Conservation (phyloP, 768 basidiomycete genomes). For the Hygrophorus pudorinus region DNA sequence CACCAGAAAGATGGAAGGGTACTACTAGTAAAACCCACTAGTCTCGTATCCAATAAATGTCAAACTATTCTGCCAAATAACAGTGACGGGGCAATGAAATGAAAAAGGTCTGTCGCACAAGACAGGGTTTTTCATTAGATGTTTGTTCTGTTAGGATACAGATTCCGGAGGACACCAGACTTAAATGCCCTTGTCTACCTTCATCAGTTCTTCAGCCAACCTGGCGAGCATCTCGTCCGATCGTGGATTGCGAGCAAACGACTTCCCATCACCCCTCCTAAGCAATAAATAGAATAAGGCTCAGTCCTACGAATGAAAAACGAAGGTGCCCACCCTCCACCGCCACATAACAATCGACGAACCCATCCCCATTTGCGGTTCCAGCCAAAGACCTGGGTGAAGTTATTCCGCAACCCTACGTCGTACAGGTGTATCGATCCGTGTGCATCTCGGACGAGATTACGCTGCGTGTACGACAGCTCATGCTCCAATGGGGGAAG, state of each 20-base stretch:
- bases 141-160: too few species aligned
- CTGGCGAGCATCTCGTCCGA: constrained; percentile 58
- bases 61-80: too few species aligned
- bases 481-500: constrained; percentile 68
- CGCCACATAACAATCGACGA: constrained; percentile 47
- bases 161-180: too few species aligned
- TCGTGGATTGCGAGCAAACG: constrained; percentile 58
- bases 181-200: constrained; percentile 40
- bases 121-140: too few species aligned
- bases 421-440: constrained; percentile 55
- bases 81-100: too few species aligned
- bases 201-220: constrained; percentile 52
- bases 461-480: constrained; percentile 53
- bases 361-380: constrained; percentile 41
- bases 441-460: constrained; percentile 56
- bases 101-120: too few species aligned
- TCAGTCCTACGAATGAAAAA: neutral
- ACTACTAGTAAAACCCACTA: too few species aligned
- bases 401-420: constrained; percentile 64
- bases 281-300: neutral
- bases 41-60: too few species aligned
- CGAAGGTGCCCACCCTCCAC: constrained; percentile 42
- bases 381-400: constrained; percentile 60
- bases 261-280: constrained; percentile 57
- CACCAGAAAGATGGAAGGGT: too few species aligned